These are phyloP conservation scores for Periconia digitata DNA, from an alignment of 2,329 filamentous ascomycete genomes.

Conservation along the genomic window DNA sequence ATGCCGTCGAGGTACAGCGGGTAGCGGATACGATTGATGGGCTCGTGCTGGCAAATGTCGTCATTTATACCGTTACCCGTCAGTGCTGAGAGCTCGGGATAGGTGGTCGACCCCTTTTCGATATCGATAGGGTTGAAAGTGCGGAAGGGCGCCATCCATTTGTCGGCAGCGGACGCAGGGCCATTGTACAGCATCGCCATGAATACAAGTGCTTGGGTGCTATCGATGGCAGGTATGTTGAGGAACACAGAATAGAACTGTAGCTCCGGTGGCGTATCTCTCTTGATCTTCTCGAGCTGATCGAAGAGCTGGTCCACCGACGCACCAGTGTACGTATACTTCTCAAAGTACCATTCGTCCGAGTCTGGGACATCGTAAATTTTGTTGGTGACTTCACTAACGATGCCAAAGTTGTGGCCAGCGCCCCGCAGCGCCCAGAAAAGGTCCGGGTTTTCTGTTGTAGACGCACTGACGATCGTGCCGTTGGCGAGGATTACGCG, in stretches of 20 bases:
- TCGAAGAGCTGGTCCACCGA: conserved; percentile 7
- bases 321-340: conserved; percentile 2
- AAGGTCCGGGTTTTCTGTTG: conserved; percentile 26
- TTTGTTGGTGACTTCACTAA: conserved; percentile 16
- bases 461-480: conserved; percentile 31
- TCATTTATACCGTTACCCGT: conserved; percentile 6
- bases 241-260: conserved; percentile 4
- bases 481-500: conserved; percentile 27
- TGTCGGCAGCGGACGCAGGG: conserved; percentile 1
- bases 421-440: conserved; percentile 45
- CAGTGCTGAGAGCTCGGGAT: neutral
- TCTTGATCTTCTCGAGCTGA: conserved; percentile 5
- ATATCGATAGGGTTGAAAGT: neutral
- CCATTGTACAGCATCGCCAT: conserved; percentile 4
- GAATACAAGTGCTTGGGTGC: conserved; percentile 3
- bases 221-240: neutral
- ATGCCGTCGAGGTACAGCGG: conserved; percentile 2
- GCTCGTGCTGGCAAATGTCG: conserved; percentile 3
- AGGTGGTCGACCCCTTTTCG: neutral
- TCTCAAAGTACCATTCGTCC: conserved; percentile 14
- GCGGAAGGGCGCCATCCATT: conserved; percentile 1
- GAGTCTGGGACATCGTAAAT: conserved; percentile 7
- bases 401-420: conserved; percentile 39
- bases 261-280: conserved; percentile 2
- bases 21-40: conserved; percentile 1